phyloP scores from a whole-genome alignment of 306 rosid species.

The Corylus heterophylla region DNA sequence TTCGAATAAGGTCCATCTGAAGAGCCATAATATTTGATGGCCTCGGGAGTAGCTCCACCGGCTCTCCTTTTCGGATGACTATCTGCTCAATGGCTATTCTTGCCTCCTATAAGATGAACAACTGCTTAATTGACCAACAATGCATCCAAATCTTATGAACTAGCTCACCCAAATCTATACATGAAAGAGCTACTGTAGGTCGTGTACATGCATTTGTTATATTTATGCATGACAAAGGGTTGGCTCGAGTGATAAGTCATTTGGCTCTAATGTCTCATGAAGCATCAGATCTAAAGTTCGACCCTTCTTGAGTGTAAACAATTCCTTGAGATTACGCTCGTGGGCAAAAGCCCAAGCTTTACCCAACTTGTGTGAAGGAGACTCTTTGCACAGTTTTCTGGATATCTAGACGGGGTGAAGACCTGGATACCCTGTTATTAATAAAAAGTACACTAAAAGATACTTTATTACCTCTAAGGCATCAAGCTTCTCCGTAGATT shows the following conservation, averaged over 20 bases:
- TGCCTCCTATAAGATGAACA: constrained; percentile 66
- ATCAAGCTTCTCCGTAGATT: constrained; percentile 66
- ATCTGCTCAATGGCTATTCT: constrained; percentile 81
- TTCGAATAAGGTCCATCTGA: constrained; percentile 69
- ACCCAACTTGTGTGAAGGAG: no score
- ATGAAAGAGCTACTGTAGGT: neutral
- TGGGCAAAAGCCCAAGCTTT: no score
- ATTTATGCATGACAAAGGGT: neutral
- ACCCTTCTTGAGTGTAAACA: no score
- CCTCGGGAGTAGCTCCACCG: constrained; percentile 80
- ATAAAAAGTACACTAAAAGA: neutral
- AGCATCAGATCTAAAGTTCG: no score
- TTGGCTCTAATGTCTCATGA: no score
- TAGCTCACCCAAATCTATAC: neutral
- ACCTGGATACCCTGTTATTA: no score
- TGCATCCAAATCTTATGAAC: neutral
- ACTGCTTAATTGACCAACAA: neutral
- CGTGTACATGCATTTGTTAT: neutral
- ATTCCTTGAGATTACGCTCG: no score
- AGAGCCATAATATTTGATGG: constrained; percentile 53
- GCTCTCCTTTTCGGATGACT: constrained; percentile 77
- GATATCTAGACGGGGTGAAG: no score
- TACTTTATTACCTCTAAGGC: constrained; percentile 77
- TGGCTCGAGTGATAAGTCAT: no score
- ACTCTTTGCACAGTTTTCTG: no score